These are phyloP conservation scores for Puccinellia tenuiflora DNA, from an alignment of 176 grass and related monocot genomes.

Conservation along the genomic window DNA sequence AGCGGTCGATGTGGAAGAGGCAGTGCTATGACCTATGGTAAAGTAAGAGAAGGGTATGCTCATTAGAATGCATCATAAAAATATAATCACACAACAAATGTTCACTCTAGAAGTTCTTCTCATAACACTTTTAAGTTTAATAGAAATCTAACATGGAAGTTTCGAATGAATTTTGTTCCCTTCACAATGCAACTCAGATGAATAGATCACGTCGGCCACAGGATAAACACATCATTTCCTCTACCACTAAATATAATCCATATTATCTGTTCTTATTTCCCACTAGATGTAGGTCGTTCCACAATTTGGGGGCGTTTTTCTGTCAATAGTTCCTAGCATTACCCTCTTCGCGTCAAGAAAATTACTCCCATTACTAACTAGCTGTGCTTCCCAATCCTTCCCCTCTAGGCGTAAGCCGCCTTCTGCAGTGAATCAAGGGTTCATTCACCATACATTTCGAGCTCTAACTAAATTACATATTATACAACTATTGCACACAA, in stretches of 20 bases:
- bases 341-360: not conserved
- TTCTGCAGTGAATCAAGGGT: not conserved
- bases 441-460: not conserved
- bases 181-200: not conserved
- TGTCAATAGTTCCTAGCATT: not conserved
- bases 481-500: not conserved
- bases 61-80: conserved; percentile 2
- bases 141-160: not conserved
- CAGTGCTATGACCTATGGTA: conserved; percentile 72
- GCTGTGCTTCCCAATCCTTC: not conserved
- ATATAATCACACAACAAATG: not conserved
- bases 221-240: conserved; percentile 1
- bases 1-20: conserved; percentile 93
- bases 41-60: conserved; percentile 18
- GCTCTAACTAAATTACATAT: not conserved
- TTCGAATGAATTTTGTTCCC: not conserved
- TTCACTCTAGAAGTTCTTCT: not conserved
- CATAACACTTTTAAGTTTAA: not conserved
- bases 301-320: not conserved
- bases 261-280: not conserved
- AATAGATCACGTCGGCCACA: not conserved
- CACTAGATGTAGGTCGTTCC: not conserved
- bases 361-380: not conserved
- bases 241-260: not conserved
- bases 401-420: too few relatives aligned